phyloP scores from a whole-genome alignment of 257 asterid genomes.

The Coffea eugenioides region DNA sequence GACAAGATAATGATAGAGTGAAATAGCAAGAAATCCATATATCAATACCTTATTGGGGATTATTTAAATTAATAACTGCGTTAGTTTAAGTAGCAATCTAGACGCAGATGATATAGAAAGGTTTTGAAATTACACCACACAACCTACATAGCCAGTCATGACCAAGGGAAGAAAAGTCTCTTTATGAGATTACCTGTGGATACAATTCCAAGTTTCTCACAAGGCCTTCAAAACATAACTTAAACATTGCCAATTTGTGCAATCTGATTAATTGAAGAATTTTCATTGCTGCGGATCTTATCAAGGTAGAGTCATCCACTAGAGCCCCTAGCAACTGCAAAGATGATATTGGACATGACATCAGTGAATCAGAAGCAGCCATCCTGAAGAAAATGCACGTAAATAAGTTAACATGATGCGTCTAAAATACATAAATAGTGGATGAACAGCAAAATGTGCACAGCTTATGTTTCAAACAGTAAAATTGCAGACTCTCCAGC shows the following conservation, averaged over 20 bases:
- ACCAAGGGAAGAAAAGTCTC: conserved; percentile 18
- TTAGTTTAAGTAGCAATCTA: conserved; percentile 10
- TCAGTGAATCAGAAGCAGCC: background rate
- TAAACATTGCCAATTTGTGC: conserved; percentile 54
- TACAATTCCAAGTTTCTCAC: conserved; percentile 63
- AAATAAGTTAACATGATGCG: background rate
- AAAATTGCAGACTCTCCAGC: background rate
- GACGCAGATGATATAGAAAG: background rate
- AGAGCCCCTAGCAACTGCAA: conserved; percentile 74
- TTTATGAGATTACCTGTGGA: conserved; percentile 58
- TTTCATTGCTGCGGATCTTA: conserved; percentile 71
- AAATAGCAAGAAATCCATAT: background rate
- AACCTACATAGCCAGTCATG: conserved; percentile 1
- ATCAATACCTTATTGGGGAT: background rate
- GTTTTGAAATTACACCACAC: background rate
- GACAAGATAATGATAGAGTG: background rate
- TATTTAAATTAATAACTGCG: background rate
- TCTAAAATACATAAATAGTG: background rate
- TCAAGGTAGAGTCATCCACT: conserved; percentile 45
- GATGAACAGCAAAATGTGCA: background rate
- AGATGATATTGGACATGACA: conserved; percentile 16
- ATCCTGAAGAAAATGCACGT: background rate
- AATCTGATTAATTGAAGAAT: conserved; percentile 51
- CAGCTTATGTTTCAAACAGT: background rate
- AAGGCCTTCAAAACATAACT: conserved; percentile 52